Evolutionary conservation across 2,329 filamentous ascomycete species (phyloP), one percentile per base, ranked within the genome.

Genomic region (Daldinia sp.): DNA sequence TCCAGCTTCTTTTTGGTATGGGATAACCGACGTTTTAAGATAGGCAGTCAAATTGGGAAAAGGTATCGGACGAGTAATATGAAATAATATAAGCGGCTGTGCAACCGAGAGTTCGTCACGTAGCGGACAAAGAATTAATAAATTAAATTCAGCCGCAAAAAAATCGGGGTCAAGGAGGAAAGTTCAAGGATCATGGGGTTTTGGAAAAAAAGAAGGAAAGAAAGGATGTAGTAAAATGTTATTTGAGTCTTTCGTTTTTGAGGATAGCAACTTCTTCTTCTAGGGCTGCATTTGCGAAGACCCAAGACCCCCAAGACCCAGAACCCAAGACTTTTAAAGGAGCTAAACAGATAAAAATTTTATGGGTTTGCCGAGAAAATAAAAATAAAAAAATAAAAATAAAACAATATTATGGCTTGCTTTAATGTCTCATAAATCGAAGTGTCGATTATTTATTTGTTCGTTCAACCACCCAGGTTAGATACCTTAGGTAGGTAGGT

Each of bases 61-160:
- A 23, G 55, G 60, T 62, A 20, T 37, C 35, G 50, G 26, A 58
- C 20, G 35, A 28, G 23, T 35, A 53, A 63, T 70, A 35, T 10
- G 20, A 33, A 3, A 9, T 33, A 3, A 9, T 33, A 33, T 33
- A 66, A 69, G 67, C 65, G 68, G 68, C 68, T 59, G 62, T 65
- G 68, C 65, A 68, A 65, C 59, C 55, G 59, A 35, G 33, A 33
- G 65, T 13, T 63, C 28, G 60, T 63, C 46, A 57, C 37, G 59
- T 41, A 48, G 39, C 42, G 33, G 53, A 69, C 63, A 65, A 67
- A 67, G 66, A 61, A 23, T 23, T 23, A 23, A 63, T 37, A 18
- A 44, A 48, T 54, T 61, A 51, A 61, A 42, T 70, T 72, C 69
- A 72, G 69, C 69, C 69, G 69, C 69, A 72, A 65, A 60, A 67